Base-by-base conservation (phyloP, 208 protist species). In the Crithidia fasciculata region DNA sequence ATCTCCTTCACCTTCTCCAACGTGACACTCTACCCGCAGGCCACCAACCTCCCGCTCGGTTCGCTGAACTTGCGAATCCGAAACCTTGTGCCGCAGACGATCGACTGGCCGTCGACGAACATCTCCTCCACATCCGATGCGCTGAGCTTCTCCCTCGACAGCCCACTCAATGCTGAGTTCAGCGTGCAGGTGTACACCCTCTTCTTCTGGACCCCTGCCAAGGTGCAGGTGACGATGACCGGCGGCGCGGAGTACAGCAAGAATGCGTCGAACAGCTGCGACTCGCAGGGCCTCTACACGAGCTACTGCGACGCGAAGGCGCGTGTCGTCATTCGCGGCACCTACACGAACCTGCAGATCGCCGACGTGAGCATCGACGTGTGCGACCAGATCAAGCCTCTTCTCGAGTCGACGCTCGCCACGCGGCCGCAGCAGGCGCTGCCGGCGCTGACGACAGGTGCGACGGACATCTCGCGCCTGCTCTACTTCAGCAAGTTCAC, bases 401-500 rank as follows among this genome's bases (percentile, higher is more conserved):
- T 69, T 52, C 50, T 69, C 4, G 3, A 8, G 18, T 45, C 53
- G 7, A 13, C 37, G 69, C 36, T 53, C 50, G 45, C 37, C 28
- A 4, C 50, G 18, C 44, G 18, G 2, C 4, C 19, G 49, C 49
- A n/a, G 5, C 4, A 45, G 43, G 55, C 6, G 36, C 19, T 45
- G 28, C 61, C 61, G 4, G 36, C 61, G 1, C 5, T 53, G 2
- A 10, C 70, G 4, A 28, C 44, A 0, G 52, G 61, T 16, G 50
- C 54, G 50, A 69, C 61, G 0, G 60, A 69, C 19, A 68, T 63
- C 53, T 16, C 60, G 8, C 12, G 40, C 7, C 15, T 58, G 2
- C 10, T 56, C 4, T 69, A 62, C 54, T 75, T 61, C 70, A 19
- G 13, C 9, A 69, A 75, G 54, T 55, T 56, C 44, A 54, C 55